phyloP scores from a whole-genome alignment of 2,329 filamentous ascomycete species.

The Magnaporthales sp. region DNA sequence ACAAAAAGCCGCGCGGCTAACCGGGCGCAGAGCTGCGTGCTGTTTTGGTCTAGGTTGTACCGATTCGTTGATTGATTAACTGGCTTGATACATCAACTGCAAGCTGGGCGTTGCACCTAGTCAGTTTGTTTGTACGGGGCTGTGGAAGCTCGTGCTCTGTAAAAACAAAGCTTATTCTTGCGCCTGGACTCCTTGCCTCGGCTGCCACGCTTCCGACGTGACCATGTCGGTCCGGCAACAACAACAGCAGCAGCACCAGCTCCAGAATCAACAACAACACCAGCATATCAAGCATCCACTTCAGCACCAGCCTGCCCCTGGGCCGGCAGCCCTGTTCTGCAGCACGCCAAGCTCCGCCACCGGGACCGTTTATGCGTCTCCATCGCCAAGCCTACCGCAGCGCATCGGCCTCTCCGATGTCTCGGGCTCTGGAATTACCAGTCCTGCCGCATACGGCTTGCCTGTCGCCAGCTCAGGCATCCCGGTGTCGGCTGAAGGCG shows the following conservation, averaged over 20 bases:
- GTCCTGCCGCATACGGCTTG: background rate
- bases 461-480: background rate
- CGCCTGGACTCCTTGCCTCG: background rate
- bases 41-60: background rate
- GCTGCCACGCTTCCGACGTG: background rate
- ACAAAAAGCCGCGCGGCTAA: background rate
- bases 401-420: background rate
- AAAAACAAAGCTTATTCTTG: background rate
- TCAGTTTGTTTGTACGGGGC: background rate
- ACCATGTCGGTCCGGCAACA: background rate
- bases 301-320: background rate
- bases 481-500: background rate
- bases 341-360: slow-evolving; percentile 4
- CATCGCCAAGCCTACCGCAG: slow-evolving; percentile 1
- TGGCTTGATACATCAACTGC: background rate
- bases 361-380: slow-evolving; percentile 5
- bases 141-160: background rate
- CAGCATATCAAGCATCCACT: background rate
- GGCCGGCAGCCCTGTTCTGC: background rate
- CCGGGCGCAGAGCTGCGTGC: background rate
- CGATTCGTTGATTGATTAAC: background rate
- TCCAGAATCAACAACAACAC: background rate
- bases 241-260: background rate
- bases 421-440: background rate
- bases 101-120: background rate